Conservation (phyloP, 129 eudicot species). For the Lactuca saligna region DNA sequence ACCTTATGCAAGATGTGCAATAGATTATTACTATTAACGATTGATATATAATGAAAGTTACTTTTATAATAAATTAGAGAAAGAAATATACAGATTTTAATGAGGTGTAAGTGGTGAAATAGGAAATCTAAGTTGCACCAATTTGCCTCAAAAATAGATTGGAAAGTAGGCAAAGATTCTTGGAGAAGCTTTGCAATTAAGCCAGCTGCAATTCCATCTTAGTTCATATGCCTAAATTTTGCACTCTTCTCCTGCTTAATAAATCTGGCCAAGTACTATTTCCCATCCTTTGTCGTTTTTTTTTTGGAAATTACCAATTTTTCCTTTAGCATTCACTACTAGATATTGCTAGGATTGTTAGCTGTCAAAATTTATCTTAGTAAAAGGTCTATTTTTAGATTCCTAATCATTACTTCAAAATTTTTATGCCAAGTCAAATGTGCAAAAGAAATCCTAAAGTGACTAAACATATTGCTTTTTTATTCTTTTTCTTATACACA, state of each 20-base stretch:
- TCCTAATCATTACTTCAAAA: conserved; percentile 7
- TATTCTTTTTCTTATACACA: too few relatives aligned
- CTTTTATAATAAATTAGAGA: too few relatives aligned
- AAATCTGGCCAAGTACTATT: conserved; percentile 92
- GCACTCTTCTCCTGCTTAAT: conserved; percentile 97
- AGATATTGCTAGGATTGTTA: too few relatives aligned
- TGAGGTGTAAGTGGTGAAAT: conserved; percentile 22
- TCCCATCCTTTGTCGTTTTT: not conserved
- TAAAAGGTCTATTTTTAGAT: too few relatives aligned
- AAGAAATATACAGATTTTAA: not conserved
- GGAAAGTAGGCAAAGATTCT: conserved; percentile 97
- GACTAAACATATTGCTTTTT: too few relatives aligned
- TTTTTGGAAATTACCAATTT: too few relatives aligned
- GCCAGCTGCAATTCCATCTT: conserved; percentile 98
- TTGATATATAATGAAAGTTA: not conserved
- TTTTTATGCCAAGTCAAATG: too few relatives aligned
- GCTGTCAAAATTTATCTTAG: too few relatives aligned
- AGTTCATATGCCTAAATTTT: conserved; percentile 97
- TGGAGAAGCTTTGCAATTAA: conserved; percentile 96
- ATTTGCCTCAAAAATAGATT: conserved; percentile 96
- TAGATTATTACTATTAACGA: not conserved
- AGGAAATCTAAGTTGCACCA: conserved; percentile 96
- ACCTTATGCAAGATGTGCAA: too few relatives aligned
- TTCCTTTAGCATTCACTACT: too few relatives aligned
- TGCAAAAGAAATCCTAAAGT: too few relatives aligned